These are phyloP conservation scores for Linderniella brevidens DNA, from an alignment of 257 asterid species.

Conservation along the genomic window DNA sequence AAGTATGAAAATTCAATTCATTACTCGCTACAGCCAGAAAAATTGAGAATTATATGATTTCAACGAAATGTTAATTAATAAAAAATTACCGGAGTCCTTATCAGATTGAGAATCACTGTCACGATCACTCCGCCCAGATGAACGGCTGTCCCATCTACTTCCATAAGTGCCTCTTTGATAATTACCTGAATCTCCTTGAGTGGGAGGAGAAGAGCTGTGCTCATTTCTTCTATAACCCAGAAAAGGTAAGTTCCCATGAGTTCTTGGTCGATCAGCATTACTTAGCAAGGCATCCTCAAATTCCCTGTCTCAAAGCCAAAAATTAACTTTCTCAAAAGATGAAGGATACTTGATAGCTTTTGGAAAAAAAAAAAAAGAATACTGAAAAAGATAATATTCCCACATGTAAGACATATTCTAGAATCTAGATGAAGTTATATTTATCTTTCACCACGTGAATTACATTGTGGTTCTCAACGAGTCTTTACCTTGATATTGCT, in stretches of 20 bases:
- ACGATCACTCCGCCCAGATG: constrained; percentile 42
- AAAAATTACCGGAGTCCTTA: constrained; percentile 40
- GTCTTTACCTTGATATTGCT: constrained; percentile 30
- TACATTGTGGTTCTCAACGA: no score
- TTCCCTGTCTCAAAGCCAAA: constrained; percentile 24
- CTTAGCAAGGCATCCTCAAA: constrained; percentile 28
- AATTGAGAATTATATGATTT: no score
- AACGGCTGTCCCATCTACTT: constrained; percentile 39
- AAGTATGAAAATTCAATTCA: no score
- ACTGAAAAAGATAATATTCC: not conserved
- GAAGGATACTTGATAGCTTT: not conserved
- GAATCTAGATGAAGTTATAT: not conserved
- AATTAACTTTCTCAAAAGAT: constrained; percentile 8
- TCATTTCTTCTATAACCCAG: constrained; percentile 43
- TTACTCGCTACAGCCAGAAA: no score
- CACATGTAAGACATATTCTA: not conserved
- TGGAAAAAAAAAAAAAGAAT: not conserved
- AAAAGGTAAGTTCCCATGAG: constrained; percentile 19
- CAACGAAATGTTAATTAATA: not conserved
- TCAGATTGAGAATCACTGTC: constrained; percentile 59
- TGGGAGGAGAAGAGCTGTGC: constrained; percentile 50
- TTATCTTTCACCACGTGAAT: not conserved
- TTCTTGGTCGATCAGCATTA: constrained; percentile 36
- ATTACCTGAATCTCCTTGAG: constrained; percentile 34
- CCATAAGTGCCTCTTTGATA: constrained; percentile 32